Conservation (phyloP, 345 rosid species). For the Acer yangbiense region DNA sequence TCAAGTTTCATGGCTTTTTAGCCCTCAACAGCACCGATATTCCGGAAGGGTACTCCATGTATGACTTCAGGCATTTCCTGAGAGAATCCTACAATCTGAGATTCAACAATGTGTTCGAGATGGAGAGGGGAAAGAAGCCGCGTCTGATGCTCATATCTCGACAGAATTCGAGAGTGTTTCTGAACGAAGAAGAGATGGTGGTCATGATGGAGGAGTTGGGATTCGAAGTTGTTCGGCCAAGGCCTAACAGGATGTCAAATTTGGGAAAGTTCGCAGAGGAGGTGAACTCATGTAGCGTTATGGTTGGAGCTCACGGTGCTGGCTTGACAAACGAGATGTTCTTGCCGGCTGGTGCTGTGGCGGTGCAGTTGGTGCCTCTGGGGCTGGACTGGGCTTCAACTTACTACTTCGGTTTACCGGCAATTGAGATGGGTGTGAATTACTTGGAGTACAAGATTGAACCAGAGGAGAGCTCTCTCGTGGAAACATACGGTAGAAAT, state of each 20-base stretch:
- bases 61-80: conserved; percentile 44
- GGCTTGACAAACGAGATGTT: conserved; percentile 44
- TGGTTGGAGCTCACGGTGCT: conserved; percentile 51
- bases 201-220: conserved; percentile 37
- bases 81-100: conserved; percentile 33
- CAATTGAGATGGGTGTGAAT: conserved; percentile 34
- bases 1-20: conserved; percentile 31
- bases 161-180: conserved; percentile 27
- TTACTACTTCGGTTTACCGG: conserved; percentile 29
- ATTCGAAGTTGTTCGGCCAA: conserved; percentile 27
- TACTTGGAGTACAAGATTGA: conserved; percentile 45
- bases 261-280: conserved; percentile 26
- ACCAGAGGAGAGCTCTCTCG: conserved; percentile 42
- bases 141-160: conserved; percentile 38
- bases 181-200: conserved; percentile 38
- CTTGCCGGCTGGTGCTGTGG: conserved; percentile 38
- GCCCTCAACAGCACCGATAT: conserved; percentile 27
- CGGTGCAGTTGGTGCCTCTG: conserved; percentile 42
- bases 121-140: conserved; percentile 28
- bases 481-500: conserved; percentile 29
- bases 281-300: conserved; percentile 33
- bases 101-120: conserved; percentile 17
- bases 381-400: conserved; percentile 39
- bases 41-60: conserved; percentile 39
- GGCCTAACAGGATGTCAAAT: conserved; percentile 27